Evolutionary conservation across 2,329 filamentous ascomycete genomes (phyloP), one percentile per base, ranked within the genome.

Genomic region (Xylaria sp.): DNA sequence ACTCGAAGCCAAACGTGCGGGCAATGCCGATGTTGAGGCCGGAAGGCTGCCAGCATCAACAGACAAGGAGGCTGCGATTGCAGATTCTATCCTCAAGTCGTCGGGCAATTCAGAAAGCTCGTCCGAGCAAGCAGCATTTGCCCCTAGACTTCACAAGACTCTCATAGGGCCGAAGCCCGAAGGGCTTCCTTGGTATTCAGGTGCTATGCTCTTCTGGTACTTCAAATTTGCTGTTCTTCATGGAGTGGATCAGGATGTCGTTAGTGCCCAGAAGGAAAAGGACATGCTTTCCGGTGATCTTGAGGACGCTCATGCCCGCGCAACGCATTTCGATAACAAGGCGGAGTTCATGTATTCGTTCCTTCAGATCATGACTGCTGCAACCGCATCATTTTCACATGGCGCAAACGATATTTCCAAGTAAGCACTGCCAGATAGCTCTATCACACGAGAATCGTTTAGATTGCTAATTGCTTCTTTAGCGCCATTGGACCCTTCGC

Each of bases 351-450:
- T 85, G 49, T 88, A 85, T 74, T 84, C 82, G 5, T 87, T 85
- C 74, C 78, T 86, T 29, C 85, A 87, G 67, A 74, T 87, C 68
- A 78, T 86, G 75, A 86, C 86, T 4, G 86, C 87, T 9, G 82
- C 83, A 66, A 85, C 86, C 31, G 84, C 86, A 13, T 87, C 85
- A 3, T 88, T 89, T 64, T 83, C 84, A 1, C 87, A 90, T 75
- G 87, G 87, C 23, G 85, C 86, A 67, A 90, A 90, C 72, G 87
- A 90, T 63, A 84, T 90, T 19, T 79, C 84, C 68, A 89, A 83
- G 64, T 65, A 37, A 62, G 67, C 62, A 17, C 10, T 29, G 10
- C 31, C 17, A 21, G 17, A 23, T 25, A n/a, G 29, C n/a, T 37
- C 19, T 8, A 47, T 10, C 29, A 2, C 15, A 23, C 13, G 44